Percentiles rank a stretch among this genome's conserved stretches.
Evolutionary conservation across 2,329 filamentous ascomycete genomes (phyloP).

Genomic region (Dothideomycetes sp.): DNA sequence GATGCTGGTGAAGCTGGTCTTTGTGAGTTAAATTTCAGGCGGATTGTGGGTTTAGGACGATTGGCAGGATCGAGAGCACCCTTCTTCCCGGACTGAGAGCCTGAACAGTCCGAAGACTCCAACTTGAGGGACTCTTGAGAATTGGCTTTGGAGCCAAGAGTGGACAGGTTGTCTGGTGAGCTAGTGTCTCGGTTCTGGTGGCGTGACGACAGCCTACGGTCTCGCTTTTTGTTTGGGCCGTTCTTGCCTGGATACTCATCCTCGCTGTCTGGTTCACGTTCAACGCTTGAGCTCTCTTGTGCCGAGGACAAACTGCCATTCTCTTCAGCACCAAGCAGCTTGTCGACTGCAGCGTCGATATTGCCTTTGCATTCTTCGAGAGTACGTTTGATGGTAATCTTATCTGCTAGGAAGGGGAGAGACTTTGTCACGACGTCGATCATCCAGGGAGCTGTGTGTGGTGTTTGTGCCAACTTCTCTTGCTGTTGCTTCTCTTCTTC

Average conservation of each 20-base stretch:
- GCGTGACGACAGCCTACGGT: conserved; percentile 37
- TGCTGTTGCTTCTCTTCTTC: conserved; percentile 33
- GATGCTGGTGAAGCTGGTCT: conserved; percentile 25
- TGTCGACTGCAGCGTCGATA: conserved; percentile 44
- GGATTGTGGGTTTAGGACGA: conserved; percentile 16
- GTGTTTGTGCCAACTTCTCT: conserved; percentile 29
- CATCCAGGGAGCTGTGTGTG: conserved; percentile 45
- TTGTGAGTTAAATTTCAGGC: conserved; percentile 24
- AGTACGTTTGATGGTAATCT: conserved; percentile 42
- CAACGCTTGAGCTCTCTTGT: conserved; percentile 40
- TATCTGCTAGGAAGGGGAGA: conserved; percentile 42
- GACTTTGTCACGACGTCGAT: conserved; percentile 44
- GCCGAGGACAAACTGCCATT: conserved; percentile 33
- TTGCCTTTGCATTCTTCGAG: conserved; percentile 46
- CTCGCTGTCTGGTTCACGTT: conserved; percentile 44
- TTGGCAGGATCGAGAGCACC: neutral
- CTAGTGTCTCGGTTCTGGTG: conserved; percentile 20
- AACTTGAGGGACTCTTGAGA: conserved; percentile 29
- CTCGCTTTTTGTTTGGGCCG: conserved; percentile 46
- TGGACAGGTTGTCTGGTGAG: conserved; percentile 24
- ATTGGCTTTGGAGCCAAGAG: conserved; percentile 22
- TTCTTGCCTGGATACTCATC: conserved; percentile 32
- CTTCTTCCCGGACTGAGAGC: conserved; percentile 14
- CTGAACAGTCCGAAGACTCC: conserved; percentile 20
- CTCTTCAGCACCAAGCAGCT: conserved; percentile 42